Evolutionary conservation across 2,329 filamentous ascomycete species (phyloP).

Genomic region (Knoxdaviesia capensis): DNA sequence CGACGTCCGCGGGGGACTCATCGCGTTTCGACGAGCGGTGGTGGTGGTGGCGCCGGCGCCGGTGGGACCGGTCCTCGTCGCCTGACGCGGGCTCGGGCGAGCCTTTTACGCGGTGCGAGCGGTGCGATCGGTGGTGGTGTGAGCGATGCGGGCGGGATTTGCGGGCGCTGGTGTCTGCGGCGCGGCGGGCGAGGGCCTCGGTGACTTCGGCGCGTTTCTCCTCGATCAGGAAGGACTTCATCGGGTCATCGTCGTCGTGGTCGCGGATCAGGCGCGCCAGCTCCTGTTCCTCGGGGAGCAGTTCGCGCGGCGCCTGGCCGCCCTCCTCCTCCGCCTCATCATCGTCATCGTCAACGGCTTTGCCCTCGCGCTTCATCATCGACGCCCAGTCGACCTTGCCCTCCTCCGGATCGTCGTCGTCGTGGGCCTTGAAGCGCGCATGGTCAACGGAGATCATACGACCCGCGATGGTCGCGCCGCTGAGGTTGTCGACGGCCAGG

Average conservation of each 20-base stretch:
- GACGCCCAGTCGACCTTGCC: constrained; percentile 38
- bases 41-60: constrained; percentile 22
- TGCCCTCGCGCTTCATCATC: constrained; percentile 31
- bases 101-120: too few relatives aligned
- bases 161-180: background rate
- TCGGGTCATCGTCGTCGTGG: constrained; percentile 90
- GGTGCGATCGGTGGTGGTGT: background rate
- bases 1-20: constrained; percentile 8
- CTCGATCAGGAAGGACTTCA: constrained; percentile 79
- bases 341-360: constrained; percentile 21
- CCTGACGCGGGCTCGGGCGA: too few relatives aligned
- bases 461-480: constrained; percentile 66
- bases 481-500: constrained; percentile 86
- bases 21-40: constrained; percentile 18
- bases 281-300: constrained; percentile 68
- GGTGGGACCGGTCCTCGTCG: too few relatives aligned
- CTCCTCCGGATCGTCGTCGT: constrained; percentile 50
- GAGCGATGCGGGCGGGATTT: background rate
- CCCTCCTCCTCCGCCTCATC: constrained; percentile 24
- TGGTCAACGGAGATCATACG: constrained; percentile 77
- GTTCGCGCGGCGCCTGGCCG: constrained; percentile 27
- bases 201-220: constrained; percentile 83
- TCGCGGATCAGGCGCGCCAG: constrained; percentile 53
- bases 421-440: constrained; percentile 71
- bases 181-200: constrained; percentile 30